Evolutionary conservation across 202 grass and related monocot genomes (phyloP).

Genomic region (Alloteropsis angusta): DNA sequence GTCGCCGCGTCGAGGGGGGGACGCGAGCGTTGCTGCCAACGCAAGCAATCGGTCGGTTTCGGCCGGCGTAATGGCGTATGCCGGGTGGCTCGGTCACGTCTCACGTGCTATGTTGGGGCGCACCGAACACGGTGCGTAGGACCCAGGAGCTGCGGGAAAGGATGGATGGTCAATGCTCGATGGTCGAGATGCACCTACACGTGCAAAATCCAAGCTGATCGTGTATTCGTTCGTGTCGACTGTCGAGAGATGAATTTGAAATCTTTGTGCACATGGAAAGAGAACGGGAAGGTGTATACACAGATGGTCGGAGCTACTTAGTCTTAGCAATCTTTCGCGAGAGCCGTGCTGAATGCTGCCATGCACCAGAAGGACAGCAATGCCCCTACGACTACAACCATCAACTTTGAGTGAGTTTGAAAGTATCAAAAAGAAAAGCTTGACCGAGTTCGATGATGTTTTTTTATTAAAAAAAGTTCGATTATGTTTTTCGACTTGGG

Average conservation of each 20-base stretch:
- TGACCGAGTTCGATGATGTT: neutral
- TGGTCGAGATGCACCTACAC: no score
- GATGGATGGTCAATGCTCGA: no score
- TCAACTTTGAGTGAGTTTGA: neutral
- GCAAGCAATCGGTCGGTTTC: conserved; percentile 1
- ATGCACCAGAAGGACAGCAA: neutral
- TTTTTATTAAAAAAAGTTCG: neutral
- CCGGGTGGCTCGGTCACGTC: neutral
- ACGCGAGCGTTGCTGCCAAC: neutral
- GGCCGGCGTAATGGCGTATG: neutral
- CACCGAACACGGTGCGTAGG: neutral
- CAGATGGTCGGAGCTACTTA: no score
- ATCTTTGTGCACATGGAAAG: neutral
- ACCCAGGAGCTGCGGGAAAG: neutral
- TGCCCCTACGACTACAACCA: neutral
- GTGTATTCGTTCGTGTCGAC: neutral
- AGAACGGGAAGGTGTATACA: neutral
- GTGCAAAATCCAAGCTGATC: neutral
- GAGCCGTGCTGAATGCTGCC: neutral
- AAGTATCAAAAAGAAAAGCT: no score
- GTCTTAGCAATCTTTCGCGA: neutral
- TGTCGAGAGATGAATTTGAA: neutral
- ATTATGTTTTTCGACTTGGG: neutral
- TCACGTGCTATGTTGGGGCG: neutral
- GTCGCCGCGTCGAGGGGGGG: neutral